These are phyloP conservation scores for Cicer chorassanicum DNA, from an alignment of 306 rosid species.

Conservation along the genomic window DNA sequence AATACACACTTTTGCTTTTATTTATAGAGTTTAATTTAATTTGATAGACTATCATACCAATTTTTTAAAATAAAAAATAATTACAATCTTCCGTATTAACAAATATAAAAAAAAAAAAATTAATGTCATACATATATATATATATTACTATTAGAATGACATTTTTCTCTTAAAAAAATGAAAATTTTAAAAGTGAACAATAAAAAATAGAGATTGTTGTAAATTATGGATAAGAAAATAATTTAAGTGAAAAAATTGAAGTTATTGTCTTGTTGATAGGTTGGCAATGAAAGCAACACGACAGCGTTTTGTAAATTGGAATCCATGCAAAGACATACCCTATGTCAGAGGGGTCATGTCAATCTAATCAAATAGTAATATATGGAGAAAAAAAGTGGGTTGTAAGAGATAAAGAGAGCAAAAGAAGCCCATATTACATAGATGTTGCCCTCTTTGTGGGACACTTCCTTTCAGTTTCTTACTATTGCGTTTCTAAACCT, in stretches of 20 bases:
- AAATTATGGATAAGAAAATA: background rate
- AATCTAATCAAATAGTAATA: slow-evolving; percentile 47
- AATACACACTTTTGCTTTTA: slow-evolving; percentile 35
- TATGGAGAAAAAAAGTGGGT: slow-evolving; percentile 34
- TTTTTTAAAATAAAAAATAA: too few species aligned
- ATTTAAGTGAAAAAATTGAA: background rate
- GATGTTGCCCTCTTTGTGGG: slow-evolving; percentile 47
- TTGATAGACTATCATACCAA: too few species aligned
- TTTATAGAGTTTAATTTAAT: too few species aligned
- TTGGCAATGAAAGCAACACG: slow-evolving; percentile 33
- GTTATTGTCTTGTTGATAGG: background rate
- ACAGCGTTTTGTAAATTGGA: slow-evolving; percentile 53
- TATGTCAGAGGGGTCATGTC: slow-evolving; percentile 49
- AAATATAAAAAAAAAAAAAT: too few species aligned
- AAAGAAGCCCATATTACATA: slow-evolving; percentile 42
- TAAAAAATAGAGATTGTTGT: background rate
- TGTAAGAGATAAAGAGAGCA: slow-evolving; percentile 35
- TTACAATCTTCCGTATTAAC: too few species aligned
- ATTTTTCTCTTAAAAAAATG: too few species aligned
- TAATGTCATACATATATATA: too few species aligned
- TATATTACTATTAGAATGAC: too few species aligned
- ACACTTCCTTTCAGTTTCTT: slow-evolving; percentile 39
- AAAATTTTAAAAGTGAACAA: too few species aligned
- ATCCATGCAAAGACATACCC: slow-evolving; percentile 48
- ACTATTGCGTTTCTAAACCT: slow-evolving; percentile 40